A percentile compares a stretch with the other conserved stretches of the same genome.
Conservation (phyloP, 2,329 filamentous ascomycete species). For the Aspergillus flavus region DNA sequence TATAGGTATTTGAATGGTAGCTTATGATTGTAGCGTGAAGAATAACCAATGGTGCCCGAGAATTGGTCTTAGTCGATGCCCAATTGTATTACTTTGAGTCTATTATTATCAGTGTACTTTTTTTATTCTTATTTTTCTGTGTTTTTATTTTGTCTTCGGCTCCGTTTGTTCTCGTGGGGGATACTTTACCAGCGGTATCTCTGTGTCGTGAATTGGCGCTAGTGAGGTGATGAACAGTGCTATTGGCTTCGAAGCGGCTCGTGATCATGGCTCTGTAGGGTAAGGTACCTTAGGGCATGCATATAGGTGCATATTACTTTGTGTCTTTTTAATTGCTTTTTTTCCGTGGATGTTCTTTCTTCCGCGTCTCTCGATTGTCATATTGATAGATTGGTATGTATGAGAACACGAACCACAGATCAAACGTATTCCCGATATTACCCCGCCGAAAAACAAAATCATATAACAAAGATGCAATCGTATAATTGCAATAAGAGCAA, state of each 20-base stretch:
- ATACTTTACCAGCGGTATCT: background rate
- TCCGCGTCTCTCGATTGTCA: background rate
- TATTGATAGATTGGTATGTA: background rate
- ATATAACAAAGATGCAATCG: background rate
- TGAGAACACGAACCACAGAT: background rate
- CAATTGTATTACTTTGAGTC: background rate
- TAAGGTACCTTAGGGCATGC: conserved; percentile 5
- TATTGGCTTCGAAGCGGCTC: conserved; percentile 5
- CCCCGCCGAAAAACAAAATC: background rate
- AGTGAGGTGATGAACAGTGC: background rate
- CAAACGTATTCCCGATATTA: background rate
- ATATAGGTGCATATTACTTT: background rate
- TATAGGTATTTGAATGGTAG: background rate
- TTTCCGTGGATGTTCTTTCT: background rate
- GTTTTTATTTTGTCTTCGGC: background rate
- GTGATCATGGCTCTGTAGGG: conserved; percentile 7
- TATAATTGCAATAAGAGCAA: background rate
- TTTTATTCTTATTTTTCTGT: background rate
- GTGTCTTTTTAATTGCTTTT: background rate
- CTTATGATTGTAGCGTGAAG: background rate
- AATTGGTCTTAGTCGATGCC: background rate
- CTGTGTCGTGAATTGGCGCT: background rate
- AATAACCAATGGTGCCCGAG: conserved; percentile 4
- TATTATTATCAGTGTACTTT: background rate
- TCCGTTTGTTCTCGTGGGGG: background rate